Evolutionary conservation across 371 early-diverging fungal genomes (phyloP), one percentile per base, ranked within the genome.

Genomic region (Mucor saturninus): DNA sequence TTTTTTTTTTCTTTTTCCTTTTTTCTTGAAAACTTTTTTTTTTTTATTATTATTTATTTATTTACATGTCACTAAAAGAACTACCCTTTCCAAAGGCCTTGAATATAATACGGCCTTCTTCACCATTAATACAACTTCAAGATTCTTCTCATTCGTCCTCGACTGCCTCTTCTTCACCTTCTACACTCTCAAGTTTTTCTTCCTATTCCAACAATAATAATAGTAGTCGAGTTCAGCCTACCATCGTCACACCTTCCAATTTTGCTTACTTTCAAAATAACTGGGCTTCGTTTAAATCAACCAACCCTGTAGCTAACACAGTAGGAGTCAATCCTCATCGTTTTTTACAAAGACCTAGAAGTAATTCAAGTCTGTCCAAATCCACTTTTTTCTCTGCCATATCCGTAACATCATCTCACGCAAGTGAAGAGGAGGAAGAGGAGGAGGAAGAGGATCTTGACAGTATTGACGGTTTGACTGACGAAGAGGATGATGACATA

Each of bases 41-140:
- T n/a, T 13, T 56, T 32, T 56, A 26, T 59, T 54, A 13, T 50
- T 32, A 46, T 54, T 57, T 14, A 53, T 46, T 46, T 54, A 40
- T 48, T 50, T 26, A 30, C 53, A 66, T 67, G 71, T 61, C 69
- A 11, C 26, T 54, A 9, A 70, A 66, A 67, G 63, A 70, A 70
- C n/a, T 53, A 49, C 45, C 58, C 11, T 59, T 64, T 43, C 68
- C 72, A 62, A 74, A 71, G 65, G 74, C 74, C 50, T 59, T 74
- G 29, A 74, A 74, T 57, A 74, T 74, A 40, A 55, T 74, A 39
- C 50, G 72, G 15, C 74, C 74, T 56, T 61, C 66, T 54, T 55
- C 62, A 42, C 61, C 61, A 32, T 59, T 63, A 55, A 49, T 63
- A 29, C 39, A 40, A 32, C 57, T 32, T 29, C 55, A 38, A 50